A percentile compares a stretch with the other conserved stretches of the same genome.
Evolutionary conservation across 345 rosid genomes (phyloP).

Genomic region (Cardamine resedifolia): DNA sequence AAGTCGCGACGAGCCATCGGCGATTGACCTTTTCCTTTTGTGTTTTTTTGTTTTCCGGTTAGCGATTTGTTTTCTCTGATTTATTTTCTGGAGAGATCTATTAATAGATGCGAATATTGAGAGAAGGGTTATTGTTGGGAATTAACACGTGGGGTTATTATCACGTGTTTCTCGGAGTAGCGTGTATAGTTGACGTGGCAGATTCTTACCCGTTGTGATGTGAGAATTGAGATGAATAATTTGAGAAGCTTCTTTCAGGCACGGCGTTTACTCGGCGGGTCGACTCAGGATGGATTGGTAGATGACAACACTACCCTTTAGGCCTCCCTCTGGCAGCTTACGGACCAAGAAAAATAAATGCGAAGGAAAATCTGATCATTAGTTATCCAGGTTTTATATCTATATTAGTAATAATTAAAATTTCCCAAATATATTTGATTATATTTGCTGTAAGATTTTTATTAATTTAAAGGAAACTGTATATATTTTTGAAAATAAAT

Average conservation of each 20-base stretch:
- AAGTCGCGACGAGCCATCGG: slow-evolving; percentile 29
- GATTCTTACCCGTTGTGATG: neutral
- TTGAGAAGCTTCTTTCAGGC: slow-evolving; percentile 3
- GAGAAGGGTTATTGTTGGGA: slow-evolving; percentile 5
- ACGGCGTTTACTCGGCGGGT: slow-evolving; percentile 27
- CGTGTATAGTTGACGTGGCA: slow-evolving; percentile 14
- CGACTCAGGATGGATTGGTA: neutral
- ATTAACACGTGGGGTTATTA: neutral
- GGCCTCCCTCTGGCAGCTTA: neutral
- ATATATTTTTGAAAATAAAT: too few relatives aligned
- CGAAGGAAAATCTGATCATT: neutral
- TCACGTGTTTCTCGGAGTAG: slow-evolving; percentile 18
- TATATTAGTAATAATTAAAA: neutral
- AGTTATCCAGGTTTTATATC: neutral
- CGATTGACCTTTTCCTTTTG: neutral
- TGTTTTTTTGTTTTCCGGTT: slow-evolving; percentile 5
- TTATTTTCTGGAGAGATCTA: neutral
- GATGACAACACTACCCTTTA: slow-evolving; percentile 16
- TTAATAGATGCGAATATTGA: slow-evolving; percentile 33
- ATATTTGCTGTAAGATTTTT: slow-evolving; percentile 3
- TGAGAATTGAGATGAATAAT: neutral
- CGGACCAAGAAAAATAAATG: neutral
- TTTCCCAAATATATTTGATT: neutral
- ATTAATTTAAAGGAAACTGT: neutral
- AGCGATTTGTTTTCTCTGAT: neutral